phyloP scores from a whole-genome alignment of 202 grass and related monocot genomes.

The Zoysia matrella region DNA sequence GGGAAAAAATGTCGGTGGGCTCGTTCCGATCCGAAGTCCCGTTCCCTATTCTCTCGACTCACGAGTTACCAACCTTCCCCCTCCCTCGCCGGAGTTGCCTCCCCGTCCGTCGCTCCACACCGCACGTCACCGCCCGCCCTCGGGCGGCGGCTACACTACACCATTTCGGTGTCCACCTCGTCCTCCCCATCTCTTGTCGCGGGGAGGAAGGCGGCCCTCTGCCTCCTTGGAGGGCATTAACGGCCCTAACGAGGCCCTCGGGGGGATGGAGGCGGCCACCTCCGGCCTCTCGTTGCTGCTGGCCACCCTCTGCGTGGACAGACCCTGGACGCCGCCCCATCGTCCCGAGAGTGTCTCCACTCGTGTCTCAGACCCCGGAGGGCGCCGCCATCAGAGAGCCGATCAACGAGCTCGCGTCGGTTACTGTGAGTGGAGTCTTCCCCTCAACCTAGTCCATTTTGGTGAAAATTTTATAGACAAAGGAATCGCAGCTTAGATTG shows the following conservation, averaged over 20 bases:
- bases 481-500: not conserved
- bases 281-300: constrained; percentile 2
- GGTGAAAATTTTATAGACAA: not conserved
- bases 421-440: constrained; percentile 43
- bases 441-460: constrained; percentile 4
- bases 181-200: not conserved
- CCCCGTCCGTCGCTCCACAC: not conserved
- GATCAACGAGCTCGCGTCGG: not conserved
- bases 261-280: constrained; percentile 60
- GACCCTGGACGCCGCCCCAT: constrained; percentile 63
- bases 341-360: constrained; percentile 40
- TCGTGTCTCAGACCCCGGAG: constrained; percentile 27
- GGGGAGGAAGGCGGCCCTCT: not conserved
- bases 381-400: constrained; percentile 23
- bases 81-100: constrained; percentile 16
- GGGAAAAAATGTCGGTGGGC: not conserved
- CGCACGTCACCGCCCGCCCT: not conserved
- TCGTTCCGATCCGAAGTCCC: constrained; percentile 19
- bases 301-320: constrained; percentile 64
- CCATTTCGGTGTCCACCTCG: not conserved
- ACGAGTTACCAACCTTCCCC: not conserved
- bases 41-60: not conserved
- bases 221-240: constrained; percentile 6
- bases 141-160: not conserved
- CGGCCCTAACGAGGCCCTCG: constrained; percentile 34